Percentiles rank a stretch among this genome's conserved stretches.
These are phyloP conservation scores for Apophysomyces variabilis DNA, from an alignment of 371 early-diverging fungal species.

Conservation along the genomic window DNA sequence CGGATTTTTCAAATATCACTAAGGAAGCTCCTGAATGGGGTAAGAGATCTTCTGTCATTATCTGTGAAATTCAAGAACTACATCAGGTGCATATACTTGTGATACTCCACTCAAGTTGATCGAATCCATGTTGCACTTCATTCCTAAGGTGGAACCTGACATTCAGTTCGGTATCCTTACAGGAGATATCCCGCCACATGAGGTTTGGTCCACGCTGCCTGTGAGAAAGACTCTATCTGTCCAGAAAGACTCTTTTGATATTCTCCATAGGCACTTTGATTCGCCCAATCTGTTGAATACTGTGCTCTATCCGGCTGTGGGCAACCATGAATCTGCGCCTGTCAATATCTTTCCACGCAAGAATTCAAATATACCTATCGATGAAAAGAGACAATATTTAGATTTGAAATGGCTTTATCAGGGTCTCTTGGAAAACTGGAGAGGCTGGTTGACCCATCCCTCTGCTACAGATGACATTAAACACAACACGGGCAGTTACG, in stretches of 20 bases:
- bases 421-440: slow-evolving; percentile 53
- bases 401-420: slow-evolving; percentile 54
- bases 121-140: slow-evolving; percentile 50
- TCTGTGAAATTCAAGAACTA: background rate
- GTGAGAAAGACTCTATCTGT: slow-evolving; percentile 41
- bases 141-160: slow-evolving; percentile 42
- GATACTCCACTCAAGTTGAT: slow-evolving; percentile 54
- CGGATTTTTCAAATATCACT: slow-evolving; percentile 36
- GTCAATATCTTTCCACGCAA: slow-evolving; percentile 54
- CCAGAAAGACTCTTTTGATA: slow-evolving; percentile 41
- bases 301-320: slow-evolving; percentile 58
- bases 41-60: slow-evolving; percentile 12
- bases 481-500: slow-evolving; percentile 55
- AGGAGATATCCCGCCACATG: slow-evolving; percentile 70
- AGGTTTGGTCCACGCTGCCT: slow-evolving; percentile 61
- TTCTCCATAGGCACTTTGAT: slow-evolving; percentile 50
- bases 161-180: slow-evolving; percentile 58
- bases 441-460: slow-evolving; percentile 49
- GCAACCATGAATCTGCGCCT: slow-evolving; percentile 61
- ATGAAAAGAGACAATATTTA: slow-evolving; percentile 30
- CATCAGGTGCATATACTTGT: slow-evolving; percentile 56
- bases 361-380: slow-evolving; percentile 35
- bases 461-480: slow-evolving; percentile 31
- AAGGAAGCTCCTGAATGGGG: slow-evolving; percentile 46
- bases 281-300: slow-evolving; percentile 33